Evolutionary conservation across 805 yeast genomes (phyloP).

Genomic region (Candida patagonica): DNA sequence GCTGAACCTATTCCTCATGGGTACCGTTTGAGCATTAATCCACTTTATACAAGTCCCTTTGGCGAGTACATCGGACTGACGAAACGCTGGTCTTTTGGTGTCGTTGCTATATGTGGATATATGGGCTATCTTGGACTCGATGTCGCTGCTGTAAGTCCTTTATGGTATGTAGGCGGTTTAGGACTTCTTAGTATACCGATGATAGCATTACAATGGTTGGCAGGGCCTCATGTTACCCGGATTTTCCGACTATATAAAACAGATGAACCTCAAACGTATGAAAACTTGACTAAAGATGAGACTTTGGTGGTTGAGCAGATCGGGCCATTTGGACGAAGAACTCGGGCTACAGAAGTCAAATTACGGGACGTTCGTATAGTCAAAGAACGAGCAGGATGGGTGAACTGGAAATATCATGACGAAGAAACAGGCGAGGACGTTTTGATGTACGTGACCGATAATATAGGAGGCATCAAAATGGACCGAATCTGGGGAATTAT

Average conservation of each 20-base stretch:
- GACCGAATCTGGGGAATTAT: constrained; percentile 80
- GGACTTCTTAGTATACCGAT: constrained; percentile 41
- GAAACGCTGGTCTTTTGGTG: constrained; percentile 53
- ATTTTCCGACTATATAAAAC: constrained; percentile 62
- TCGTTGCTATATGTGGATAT: constrained; percentile 50
- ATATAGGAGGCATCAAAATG: constrained; percentile 75
- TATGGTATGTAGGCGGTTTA: constrained; percentile 21
- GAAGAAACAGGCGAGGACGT: constrained; percentile 24
- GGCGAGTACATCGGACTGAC: constrained; percentile 52
- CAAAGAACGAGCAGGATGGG: constrained; percentile 39
- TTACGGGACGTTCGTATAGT: constrained; percentile 38
- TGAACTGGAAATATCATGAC: constrained; percentile 34
- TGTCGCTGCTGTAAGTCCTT: constrained; percentile 1
- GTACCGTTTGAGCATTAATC: constrained; percentile 47
- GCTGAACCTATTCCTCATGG: constrained; percentile 42
- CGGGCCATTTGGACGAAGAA: constrained; percentile 54
- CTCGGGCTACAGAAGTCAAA: constrained; percentile 51
- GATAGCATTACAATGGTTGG: constrained; percentile 48
- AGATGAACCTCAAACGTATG: constrained; percentile 52
- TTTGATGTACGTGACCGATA: constrained; percentile 55
- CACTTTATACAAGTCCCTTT: constrained; percentile 58
- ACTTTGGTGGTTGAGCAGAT: constrained; percentile 59
- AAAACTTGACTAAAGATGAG: constrained; percentile 53
- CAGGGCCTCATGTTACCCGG: constrained; percentile 60
- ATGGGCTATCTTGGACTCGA: constrained; percentile 41